These are phyloP conservation scores for Metarhizium sp. DNA, from an alignment of 2,329 filamentous ascomycete genomes.

Conservation along the genomic window DNA sequence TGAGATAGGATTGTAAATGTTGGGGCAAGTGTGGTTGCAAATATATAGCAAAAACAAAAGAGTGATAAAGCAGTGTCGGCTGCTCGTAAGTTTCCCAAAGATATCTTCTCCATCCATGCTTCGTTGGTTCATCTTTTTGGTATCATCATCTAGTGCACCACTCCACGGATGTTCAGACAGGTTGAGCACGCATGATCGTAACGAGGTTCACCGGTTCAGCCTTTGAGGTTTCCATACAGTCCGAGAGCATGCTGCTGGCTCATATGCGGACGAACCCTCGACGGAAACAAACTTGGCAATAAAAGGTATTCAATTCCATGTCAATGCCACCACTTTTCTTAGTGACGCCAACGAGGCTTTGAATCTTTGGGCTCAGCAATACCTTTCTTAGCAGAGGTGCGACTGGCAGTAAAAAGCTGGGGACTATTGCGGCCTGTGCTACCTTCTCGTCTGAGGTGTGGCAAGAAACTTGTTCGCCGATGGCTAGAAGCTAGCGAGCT, in stretches of 20 bases:
- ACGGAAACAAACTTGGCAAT: not conserved
- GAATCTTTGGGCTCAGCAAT: slow-evolving; percentile 27
- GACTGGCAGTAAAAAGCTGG: slow-evolving; percentile 34
- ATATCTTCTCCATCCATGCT: not conserved
- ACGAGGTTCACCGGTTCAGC: not conserved
- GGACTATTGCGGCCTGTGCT: slow-evolving; percentile 39
- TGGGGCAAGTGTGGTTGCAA: not conserved
- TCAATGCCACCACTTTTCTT: not conserved
- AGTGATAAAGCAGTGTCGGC: not conserved
- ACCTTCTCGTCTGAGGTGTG: slow-evolving; percentile 31
- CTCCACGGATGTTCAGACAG: not conserved
- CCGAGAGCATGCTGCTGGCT: not conserved
- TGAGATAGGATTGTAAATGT: not conserved
- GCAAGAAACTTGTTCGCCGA: slow-evolving; percentile 45
- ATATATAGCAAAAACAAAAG: not conserved
- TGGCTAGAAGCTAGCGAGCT: slow-evolving; percentile 44
- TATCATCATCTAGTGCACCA: not conserved
- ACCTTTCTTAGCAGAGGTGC: slow-evolving; percentile 33
- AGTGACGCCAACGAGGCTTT: slow-evolving; percentile 42
- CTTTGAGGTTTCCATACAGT: not conserved
- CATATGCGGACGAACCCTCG: not conserved
- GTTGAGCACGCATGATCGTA: not conserved
- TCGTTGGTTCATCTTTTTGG: not conserved
- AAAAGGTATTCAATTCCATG: not conserved
- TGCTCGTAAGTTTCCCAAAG: not conserved